Base-by-base conservation (phyloP, 1,284 basidiomycete species). In the Marasmius sp. region DNA sequence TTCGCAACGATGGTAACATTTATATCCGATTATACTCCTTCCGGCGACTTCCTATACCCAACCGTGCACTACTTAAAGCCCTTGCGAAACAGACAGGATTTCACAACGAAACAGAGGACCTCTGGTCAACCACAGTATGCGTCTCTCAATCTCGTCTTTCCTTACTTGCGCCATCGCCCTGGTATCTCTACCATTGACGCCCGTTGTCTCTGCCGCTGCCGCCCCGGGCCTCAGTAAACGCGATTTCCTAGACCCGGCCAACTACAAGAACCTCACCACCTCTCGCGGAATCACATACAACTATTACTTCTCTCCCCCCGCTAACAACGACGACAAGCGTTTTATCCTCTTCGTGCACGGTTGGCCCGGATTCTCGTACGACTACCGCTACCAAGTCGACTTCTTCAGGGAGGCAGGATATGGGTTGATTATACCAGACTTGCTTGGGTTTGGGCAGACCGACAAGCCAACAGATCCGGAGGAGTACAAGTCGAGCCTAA, bases 321-420 rank as follows among this genome's bases (percentile, higher is more conserved):
- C 55, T 1, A 48, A 64, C 1, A n/a, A n/a, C n/a, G n/a, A 27
- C 5, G 27, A 64, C 9, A 75, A 77, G 57, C 80, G 75, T 0
- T 75, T 75, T 0, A 66, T 84, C 6, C 65, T 84, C 39, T 75
- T 84, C 57, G 59, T 82, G 16, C 82, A 83, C 63, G 82, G 81
- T 33, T 84, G 83, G 64, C 82, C 82, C 1, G 74, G 74, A 10
- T 74, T 72, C 11, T 76, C 81, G 0, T 72, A 70, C 58, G 75
- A 79, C 57, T 85, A 83, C 83, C 69, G 71, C 27, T 68, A 76
- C 51, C 80, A 82, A 65, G 76, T 82, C 14, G 69, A 8, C 8
- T 74, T 70, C 63, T 79, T 80, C 70, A 57, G 68, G 36, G 58
- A 66, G 36, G 63, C 69, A 16, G 80, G 79, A 4, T 80, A 75